Evolutionary conservation across 2,329 filamentous ascomycete species (phyloP).

Genomic region (Pseudopithomyces maydicus): DNA sequence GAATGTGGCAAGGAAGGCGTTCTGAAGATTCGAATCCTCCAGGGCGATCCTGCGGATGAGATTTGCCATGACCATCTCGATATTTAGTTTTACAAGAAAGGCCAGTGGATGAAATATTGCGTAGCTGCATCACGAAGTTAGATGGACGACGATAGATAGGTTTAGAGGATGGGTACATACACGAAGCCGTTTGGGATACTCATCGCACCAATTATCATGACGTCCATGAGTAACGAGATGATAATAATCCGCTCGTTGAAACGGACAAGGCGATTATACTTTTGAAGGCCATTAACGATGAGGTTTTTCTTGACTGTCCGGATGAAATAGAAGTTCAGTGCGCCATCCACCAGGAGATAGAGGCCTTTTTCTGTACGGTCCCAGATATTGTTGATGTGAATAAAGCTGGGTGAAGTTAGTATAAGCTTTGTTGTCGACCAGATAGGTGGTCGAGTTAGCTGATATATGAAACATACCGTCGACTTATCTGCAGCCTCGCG

Average conservation of each 20-base stretch:
- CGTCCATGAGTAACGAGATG: conserved; percentile 57
- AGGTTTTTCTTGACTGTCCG: conserved; percentile 53
- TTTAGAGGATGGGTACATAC: conserved; percentile 27
- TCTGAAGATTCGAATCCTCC: neutral
- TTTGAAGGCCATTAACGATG: conserved; percentile 54
- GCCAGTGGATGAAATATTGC: conserved; percentile 57
- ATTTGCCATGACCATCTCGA: conserved; percentile 59
- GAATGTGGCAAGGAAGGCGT: neutral
- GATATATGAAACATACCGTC: conserved; percentile 17
- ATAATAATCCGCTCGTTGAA: conserved; percentile 58
- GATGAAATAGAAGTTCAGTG: conserved; percentile 47
- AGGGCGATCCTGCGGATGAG: conserved; percentile 40
- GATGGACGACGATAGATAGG: neutral
- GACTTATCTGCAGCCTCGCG: conserved; percentile 38
- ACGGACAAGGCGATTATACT: conserved; percentile 55
- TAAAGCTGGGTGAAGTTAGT: conserved; percentile 22
- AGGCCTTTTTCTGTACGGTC: conserved; percentile 45
- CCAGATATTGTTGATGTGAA: conserved; percentile 45
- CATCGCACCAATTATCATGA: conserved; percentile 54
- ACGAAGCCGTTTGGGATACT: conserved; percentile 52
- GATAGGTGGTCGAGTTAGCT: neutral
- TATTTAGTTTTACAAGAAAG: conserved; percentile 56
- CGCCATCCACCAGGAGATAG: conserved; percentile 43
- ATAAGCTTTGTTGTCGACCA: neutral
- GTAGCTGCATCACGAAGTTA: conserved; percentile 36